Evolutionary conservation across 1,284 basidiomycete species (phyloP).

Genomic region (Inonotus obliquus): DNA sequence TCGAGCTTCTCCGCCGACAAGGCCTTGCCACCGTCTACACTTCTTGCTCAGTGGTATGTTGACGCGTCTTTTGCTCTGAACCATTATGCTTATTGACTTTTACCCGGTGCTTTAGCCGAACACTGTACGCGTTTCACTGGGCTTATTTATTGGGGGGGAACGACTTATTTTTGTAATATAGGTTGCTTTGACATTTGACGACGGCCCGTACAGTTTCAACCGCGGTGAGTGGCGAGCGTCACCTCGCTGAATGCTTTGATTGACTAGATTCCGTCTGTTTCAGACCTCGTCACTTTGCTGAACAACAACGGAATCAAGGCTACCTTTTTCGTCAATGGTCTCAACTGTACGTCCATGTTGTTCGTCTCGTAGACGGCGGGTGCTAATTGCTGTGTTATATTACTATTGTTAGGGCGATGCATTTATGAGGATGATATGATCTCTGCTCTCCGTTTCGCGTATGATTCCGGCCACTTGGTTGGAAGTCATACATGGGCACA

Average conservation of each 20-base stretch:
- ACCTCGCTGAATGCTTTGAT: neutral
- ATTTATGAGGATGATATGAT: constrained; percentile 35
- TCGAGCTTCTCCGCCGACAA: constrained; percentile 14
- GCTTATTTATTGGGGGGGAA: neutral
- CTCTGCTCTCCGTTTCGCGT: constrained; percentile 34
- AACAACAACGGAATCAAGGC: constrained; percentile 31
- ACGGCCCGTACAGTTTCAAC: constrained; percentile 19
- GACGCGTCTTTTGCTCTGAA: neutral
- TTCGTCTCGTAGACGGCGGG: neutral
- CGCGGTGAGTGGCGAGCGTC: neutral
- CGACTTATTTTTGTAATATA: neutral
- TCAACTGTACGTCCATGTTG: constrained; percentile 13
- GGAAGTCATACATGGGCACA: constrained; percentile 18
- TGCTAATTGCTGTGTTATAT: neutral
- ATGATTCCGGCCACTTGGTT: constrained; percentile 20
- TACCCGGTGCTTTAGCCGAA: constrained; percentile 4
- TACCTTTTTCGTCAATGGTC: constrained; percentile 37
- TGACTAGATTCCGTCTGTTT: neutral
- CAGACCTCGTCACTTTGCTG: constrained; percentile 24
- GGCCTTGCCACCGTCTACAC: constrained; percentile 16
- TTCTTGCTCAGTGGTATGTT: constrained; percentile 10
- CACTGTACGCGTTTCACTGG: constrained; percentile 2
- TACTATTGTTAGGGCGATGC: constrained; percentile 33
- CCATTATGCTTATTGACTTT: neutral
- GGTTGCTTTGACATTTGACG: constrained; percentile 18